Evolutionary conservation across 257 asterid genomes (phyloP), one percentile per base, ranked within the genome.

Genomic region (Nicotiana attenuata): DNA sequence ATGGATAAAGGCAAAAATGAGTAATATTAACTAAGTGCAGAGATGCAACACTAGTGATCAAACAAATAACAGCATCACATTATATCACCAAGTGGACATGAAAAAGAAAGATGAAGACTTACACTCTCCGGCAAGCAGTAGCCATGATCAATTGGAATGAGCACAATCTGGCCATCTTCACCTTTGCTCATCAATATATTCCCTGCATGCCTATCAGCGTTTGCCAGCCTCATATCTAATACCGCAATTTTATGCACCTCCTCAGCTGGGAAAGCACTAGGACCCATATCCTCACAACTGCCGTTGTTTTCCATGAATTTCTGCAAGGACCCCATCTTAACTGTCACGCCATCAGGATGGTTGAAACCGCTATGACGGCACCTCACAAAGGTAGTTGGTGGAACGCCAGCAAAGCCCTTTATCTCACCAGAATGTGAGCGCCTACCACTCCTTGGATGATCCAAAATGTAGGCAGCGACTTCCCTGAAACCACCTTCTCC

Each of bases 121-220:
- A 83, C 85, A 67, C 85, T 63, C 22, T 80, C 71, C 24, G 84
- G 90, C 50, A 85, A 83, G 85, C 90, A 87, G 52, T 85, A 87
- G 67, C 88, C 88, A 56, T 85, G 88, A 69, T 87, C 90, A 52
- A 81, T 87, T 3, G 88, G 86, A 65, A 85, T 84, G 64, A 86
- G 85, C 80, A 63, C 80, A 17, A 82, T 50, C 80, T 81, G 85
- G 17, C 89, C 87, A 76, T 86, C 84, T 77, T 78, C 87, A 45
- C 83, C 84, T 57, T 85, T 88, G 83, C 82, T 86, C 55, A 82
- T 24, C 64, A 88, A 59, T 50, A 88, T 84, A 82, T 88, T 88
- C 61, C 89, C 91, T 10, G 87, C 85, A 86, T 86, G 91, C 84
- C 91, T 82, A 86, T 88, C 91, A 13, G 91, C 91, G 82, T 88